Percentiles rank a stretch among this genome's conserved stretches.
Conservation (phyloP, 23 red algal genomes). For the Gracilaria gracilis region DNA sequence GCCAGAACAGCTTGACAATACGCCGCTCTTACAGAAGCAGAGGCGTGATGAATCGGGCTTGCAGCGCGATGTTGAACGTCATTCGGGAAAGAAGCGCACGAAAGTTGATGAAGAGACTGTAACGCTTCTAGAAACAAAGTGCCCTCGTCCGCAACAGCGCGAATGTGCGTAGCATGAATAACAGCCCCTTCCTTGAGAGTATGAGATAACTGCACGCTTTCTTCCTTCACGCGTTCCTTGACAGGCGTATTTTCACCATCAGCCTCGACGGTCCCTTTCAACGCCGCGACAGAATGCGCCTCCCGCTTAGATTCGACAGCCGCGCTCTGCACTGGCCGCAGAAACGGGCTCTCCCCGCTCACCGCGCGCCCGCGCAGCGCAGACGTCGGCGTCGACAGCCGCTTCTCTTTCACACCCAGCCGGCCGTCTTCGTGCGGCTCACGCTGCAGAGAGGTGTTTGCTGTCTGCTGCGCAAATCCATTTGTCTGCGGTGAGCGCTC, state of each 20-base stretch:
- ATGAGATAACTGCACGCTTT: background rate
- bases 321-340: background rate
- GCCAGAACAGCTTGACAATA: conserved; percentile 4
- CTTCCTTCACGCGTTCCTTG: background rate
- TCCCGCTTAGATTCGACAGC: too few relatives aligned
- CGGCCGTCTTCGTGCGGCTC: too few relatives aligned
- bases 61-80: too few relatives aligned
- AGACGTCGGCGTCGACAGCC: background rate
- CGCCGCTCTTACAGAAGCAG: background rate
- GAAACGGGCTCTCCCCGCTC: background rate
- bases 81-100: background rate
- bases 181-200: background rate
- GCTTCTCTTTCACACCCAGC: background rate
- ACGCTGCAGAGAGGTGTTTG: too few relatives aligned
- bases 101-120: conserved; percentile 1
- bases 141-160: background rate
- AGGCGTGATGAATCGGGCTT: background rate
- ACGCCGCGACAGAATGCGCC: too few relatives aligned
- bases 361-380: too few relatives aligned
- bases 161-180: conserved; percentile 5
- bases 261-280: too few relatives aligned
- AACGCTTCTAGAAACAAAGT: background rate
- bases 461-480: too few relatives aligned
- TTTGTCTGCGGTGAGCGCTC: background rate
- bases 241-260: background rate